Evolutionary conservation across 2,329 filamentous ascomycete species (phyloP), one percentile per base, ranked within the genome.

Genomic region (Cryphonectria japonica): DNA sequence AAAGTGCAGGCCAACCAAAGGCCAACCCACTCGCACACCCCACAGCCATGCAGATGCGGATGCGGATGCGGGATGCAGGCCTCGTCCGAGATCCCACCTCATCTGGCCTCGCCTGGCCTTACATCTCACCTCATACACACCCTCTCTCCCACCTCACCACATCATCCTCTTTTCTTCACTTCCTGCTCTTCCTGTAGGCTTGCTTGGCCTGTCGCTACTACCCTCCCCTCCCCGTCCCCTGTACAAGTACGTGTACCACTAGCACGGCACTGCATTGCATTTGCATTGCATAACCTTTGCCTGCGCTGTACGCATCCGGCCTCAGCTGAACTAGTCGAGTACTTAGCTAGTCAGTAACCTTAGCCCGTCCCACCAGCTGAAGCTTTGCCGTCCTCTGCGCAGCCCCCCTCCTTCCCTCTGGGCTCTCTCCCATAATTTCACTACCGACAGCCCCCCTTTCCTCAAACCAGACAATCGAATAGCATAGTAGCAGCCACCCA

Each of bases 1-100:
- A 13, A 46, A 11, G 46, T 34, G 54, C 54, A 59, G 13, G 3
- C 26, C 52, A 54, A 29, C 52, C 26, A 29, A 8, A 29, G 52
- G 9, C 52, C n/a, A 54, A 9, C 50, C 50, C 52, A 3, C 52
- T 3, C 14, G 14, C n/a, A 11, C 52, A 9, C 52, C 52, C 52
- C 54, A 59, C 41, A 64, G 22, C 43, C 66, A 68, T 54, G 67
- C 54, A 64, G 67, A 32, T 41, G 39, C 66, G 46, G 37, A 37
- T 68, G 37, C 41, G 63, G 59, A 32, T 59, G 67, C 69, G 69
- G 68, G 69, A 41, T 68, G 69, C 71, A 65, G 57, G 41, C 68
- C 54, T 59, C 54, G 54, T 59, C 26, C 54, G 11, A 59, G 54
- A 59, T 59, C 54, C 26, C 54, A 32, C 52, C 52, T 50, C 4